A percentile compares a stretch with the other conserved stretches of the same genome.
These are phyloP conservation scores for Cardiosporidium cionae DNA, from an alignment of 169 alveolate genomes.

Conservation along the genomic window DNA sequence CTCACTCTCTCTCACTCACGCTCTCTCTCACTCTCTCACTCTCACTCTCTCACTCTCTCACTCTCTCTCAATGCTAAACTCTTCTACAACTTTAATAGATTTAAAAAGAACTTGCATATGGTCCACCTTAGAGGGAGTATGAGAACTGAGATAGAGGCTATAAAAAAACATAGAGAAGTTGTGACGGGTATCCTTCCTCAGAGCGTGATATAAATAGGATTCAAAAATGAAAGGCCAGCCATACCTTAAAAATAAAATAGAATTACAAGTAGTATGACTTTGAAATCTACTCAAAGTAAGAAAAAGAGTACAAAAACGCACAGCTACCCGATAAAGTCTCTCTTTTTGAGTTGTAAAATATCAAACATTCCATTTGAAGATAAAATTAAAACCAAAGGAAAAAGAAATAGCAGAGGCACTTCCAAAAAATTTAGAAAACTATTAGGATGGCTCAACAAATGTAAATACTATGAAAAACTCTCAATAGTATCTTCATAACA, in stretches of 20 bases:
- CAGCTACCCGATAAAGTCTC: no score
- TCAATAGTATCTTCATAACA: no score
- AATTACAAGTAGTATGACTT: no score
- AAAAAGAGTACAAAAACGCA: no score
- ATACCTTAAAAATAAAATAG: slow-evolving; percentile 37
- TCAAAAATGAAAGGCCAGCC: slow-evolving; percentile 39
- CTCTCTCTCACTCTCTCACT: not conserved
- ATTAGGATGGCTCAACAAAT: no score
- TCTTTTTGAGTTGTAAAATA: no score
- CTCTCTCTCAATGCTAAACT: not conserved
- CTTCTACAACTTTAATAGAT: not conserved
- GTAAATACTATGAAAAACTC: no score
- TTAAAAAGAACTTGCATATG: not conserved
- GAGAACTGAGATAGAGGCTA: slow-evolving; percentile 69
- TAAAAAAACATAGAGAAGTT: slow-evolving; percentile 92
- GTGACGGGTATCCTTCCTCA: slow-evolving; percentile 93
- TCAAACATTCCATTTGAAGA: no score
- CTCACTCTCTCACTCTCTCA: not conserved
- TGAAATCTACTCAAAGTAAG: no score
- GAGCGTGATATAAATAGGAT: slow-evolving; percentile 86
- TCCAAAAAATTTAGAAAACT: no score
- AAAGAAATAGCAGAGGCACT: no score
- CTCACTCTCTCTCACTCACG: not conserved
- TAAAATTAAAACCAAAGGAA: no score
- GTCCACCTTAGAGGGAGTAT: slow-evolving; percentile 48